Base-by-base conservation (phyloP, 441 rosid genomes). In the Populus trichocarpa region DNA sequence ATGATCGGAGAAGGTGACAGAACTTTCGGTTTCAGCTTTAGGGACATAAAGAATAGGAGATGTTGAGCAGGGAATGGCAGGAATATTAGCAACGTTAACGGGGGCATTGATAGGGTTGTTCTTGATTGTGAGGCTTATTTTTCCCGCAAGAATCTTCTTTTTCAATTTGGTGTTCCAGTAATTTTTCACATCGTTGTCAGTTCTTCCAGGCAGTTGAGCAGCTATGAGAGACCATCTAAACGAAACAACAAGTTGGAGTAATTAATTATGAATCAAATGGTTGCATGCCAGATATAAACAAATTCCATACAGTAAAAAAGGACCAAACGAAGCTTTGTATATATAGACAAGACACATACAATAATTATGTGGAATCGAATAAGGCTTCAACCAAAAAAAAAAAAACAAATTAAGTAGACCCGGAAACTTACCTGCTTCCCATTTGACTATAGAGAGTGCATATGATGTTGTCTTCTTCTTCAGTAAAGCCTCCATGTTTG, bases 401-500 rank as follows among this genome's bases (percentile, higher is more conserved):
- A 20, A 18, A 25, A 8, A 71, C n/a, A 70, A 30, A 71, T 14
- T 66, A 30, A 70, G 25, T 32, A 32, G 28, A 36, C 20, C 18
- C 25, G 42, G 75, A 46, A 46, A 46, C 79, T 82, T 79, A 79
- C 92, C 90, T 89, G 86, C 92, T 89, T 73, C 92, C 92, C 66
- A 89, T 77, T 80, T 85, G 85, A 75, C 76, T 74, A 70, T 87
- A 85, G 71, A 89, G 89, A 72, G 81, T 35, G 78, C 82, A 81
- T 35, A 89, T 89, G 38, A 85, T 61, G 40, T 75, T 78, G 73
- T 89, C 90, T 83, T 89, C 92, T 69, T 86, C 89, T 73, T 82
- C 84, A 30, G 88, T 89, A 74, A 89, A 89, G 23, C 88, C 86
- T 64, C 92, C 92, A 70, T 85, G 92, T 77, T 84, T 87, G 74